Evolutionary conservation across 345 rosid genomes (phyloP).

Genomic region (Populus euphratica): DNA sequence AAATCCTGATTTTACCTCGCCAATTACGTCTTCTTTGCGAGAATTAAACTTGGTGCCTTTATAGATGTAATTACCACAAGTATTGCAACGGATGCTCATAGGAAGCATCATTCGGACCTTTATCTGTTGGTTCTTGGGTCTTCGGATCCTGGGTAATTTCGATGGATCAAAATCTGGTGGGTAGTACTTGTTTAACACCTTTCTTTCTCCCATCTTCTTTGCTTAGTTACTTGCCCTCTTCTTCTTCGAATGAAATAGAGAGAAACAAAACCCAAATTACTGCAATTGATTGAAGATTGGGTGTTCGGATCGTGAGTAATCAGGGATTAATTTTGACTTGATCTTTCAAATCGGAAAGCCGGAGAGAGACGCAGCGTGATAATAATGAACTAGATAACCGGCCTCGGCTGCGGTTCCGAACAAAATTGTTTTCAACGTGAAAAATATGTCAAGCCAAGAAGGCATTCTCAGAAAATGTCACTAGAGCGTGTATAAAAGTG

Average conservation of each 20-base stretch:
- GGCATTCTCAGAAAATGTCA: too few relatives aligned
- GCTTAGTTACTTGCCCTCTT: neutral
- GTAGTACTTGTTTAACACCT: conserved; percentile 84
- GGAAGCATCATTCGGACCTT: conserved; percentile 98
- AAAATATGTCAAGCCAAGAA: too few relatives aligned
- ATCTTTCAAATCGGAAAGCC: too few relatives aligned
- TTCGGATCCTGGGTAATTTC: conserved; percentile 65
- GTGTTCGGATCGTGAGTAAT: too few relatives aligned
- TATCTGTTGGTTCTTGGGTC: conserved; percentile 85
- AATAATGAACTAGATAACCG: too few relatives aligned
- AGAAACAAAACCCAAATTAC: neutral
- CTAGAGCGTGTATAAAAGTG: too few relatives aligned
- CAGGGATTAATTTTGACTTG: too few relatives aligned
- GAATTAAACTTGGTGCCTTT: conserved; percentile 94
- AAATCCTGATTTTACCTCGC: conserved; percentile 51
- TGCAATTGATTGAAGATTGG: too few relatives aligned
- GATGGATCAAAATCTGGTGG: conserved; percentile 96
- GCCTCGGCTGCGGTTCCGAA: too few relatives aligned
- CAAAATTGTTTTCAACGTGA: too few relatives aligned
- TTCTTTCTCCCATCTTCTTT: conserved; percentile 80
- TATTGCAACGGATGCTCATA: conserved; percentile 89
- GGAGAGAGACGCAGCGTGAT: too few relatives aligned
- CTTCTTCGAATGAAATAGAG: neutral
- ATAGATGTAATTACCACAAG: conserved; percentile 87
- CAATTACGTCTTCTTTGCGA: conserved; percentile 79